These are phyloP conservation scores for Pseudopyrenochaeta lycopersici DNA, from an alignment of 2,329 filamentous ascomycete genomes.

Conservation along the genomic window DNA sequence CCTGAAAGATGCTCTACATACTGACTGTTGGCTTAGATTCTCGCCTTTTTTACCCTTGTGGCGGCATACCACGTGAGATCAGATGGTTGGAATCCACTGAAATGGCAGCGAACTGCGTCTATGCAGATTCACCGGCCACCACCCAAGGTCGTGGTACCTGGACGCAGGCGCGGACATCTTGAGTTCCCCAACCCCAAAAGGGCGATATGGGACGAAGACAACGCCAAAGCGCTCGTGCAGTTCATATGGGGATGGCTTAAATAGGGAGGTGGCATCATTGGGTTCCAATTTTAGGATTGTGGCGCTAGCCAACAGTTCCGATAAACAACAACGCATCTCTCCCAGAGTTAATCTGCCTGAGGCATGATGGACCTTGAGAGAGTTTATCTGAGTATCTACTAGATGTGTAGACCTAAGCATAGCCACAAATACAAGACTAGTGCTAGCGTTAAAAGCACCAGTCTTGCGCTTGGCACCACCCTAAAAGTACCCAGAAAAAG, in stretches of 20 bases:
- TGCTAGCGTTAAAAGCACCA: neutral
- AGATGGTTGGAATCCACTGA: conserved; percentile 37
- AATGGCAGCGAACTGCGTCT: conserved; percentile 34
- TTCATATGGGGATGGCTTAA: conserved; percentile 41
- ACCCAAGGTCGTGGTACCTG: conserved; percentile 36
- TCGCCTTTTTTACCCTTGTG: conserved; percentile 32
- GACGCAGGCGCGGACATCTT: conserved; percentile 30
- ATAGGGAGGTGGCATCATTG: conserved; percentile 16
- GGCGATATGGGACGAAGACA: conserved; percentile 33
- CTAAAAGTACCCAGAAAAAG: neutral
- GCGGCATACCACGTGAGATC: conserved; percentile 37
- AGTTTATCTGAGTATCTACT: too few relatives aligned
- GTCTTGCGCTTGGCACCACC: neutral
- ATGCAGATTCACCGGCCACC: conserved; percentile 40
- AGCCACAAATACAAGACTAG: neutral
- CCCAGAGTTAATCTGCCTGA: too few relatives aligned
- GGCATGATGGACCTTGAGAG: too few relatives aligned
- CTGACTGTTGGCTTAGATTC: conserved; percentile 14
- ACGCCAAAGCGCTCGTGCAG: conserved; percentile 28
- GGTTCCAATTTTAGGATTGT: neutral
- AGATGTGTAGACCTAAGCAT: too few relatives aligned
- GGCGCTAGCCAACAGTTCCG: neutral
- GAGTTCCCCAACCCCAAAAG: conserved; percentile 36
- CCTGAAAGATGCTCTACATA: neutral
- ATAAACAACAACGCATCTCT: neutral